Conservation (phyloP, 441 rosid genomes). For the Metrosideros polymorpha region DNA sequence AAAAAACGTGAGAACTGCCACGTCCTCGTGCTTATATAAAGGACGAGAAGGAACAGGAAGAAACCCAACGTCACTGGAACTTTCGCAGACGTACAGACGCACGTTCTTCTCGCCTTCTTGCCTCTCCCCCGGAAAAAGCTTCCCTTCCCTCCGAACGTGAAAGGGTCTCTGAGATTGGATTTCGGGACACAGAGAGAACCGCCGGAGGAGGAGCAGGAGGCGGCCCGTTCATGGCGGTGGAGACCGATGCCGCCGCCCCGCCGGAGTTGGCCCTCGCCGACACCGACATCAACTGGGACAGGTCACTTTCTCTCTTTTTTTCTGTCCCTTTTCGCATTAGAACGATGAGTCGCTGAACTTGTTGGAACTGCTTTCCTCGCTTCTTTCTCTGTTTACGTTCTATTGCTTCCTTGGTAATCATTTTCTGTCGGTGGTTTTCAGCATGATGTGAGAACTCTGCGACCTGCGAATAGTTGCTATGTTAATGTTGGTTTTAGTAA, state of each 20-base stretch:
- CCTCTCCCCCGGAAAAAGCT: background rate
- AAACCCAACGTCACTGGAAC: background rate
- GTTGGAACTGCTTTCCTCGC: background rate
- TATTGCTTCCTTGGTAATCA: fast-evolving
- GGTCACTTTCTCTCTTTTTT: slow-evolving; percentile 17
- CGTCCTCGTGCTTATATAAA: background rate
- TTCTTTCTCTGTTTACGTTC: background rate
- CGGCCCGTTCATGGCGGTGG: slow-evolving; percentile 19
- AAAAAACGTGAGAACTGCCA: background rate
- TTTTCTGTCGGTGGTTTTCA: background rate
- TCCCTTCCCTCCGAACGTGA: background rate
- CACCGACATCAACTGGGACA: slow-evolving; percentile 48
- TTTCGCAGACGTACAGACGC: background rate
- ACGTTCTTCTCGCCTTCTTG: background rate
- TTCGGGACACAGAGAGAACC: background rate
- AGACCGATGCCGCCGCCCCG: slow-evolving; percentile 21
- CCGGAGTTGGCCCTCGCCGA: slow-evolving; percentile 31
- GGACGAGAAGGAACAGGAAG: background rate
- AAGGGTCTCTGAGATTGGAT: background rate
- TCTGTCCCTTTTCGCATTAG: background rate
- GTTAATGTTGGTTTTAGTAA: background rate
- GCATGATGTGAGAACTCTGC: background rate
- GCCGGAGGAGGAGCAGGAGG: background rate
- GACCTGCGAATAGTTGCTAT: background rate
- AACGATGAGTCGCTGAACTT: background rate